A percentile compares a stretch with the other conserved stretches of the same genome.
phyloP scores from a whole-genome alignment of 768 basidiomycete species.

The Mycena metata region DNA sequence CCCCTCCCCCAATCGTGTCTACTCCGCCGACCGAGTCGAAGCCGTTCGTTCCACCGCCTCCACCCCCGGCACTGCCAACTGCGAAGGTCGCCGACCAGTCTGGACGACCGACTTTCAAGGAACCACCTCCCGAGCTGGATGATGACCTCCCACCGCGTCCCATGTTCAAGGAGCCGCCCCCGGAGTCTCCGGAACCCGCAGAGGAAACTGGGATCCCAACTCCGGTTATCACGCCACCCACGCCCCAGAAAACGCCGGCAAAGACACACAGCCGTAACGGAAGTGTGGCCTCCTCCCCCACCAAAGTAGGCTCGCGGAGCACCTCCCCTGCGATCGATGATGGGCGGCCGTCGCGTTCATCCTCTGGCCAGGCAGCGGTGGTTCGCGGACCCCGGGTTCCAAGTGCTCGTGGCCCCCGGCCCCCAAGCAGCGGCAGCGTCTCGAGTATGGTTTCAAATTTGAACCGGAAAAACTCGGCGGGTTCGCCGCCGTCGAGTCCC shows the following conservation, averaged over 20 bases:
- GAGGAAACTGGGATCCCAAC: slow-evolving; percentile 48
- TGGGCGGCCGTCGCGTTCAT: slow-evolving; percentile 38
- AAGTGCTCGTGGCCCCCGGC: slow-evolving; percentile 61
- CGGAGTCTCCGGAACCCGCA: slow-evolving; percentile 14
- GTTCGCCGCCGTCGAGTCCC: slow-evolving; percentile 55
- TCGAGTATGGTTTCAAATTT: slow-evolving; percentile 69
- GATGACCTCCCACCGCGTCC: slow-evolving; percentile 53
- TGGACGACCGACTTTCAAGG: slow-evolving; percentile 56
- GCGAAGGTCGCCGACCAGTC: slow-evolving; percentile 48
- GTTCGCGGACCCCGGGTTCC: slow-evolving; percentile 61
- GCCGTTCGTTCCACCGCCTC: slow-evolving; percentile 43
- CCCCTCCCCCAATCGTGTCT: slow-evolving; percentile 35
- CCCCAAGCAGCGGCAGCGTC: slow-evolving; percentile 59
- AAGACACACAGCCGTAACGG: slow-evolving; percentile 46
- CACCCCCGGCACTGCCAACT: slow-evolving; percentile 45
- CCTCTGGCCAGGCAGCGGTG: slow-evolving; percentile 40
- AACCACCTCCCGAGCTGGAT: slow-evolving; percentile 51
- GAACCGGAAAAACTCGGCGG: slow-evolving; percentile 62
- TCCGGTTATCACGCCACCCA: slow-evolving; percentile 66
- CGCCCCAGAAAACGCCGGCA: slow-evolving; percentile 55
- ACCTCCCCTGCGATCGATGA: slow-evolving; percentile 56
- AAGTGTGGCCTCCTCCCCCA: slow-evolving; percentile 50
- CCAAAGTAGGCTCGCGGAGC: slow-evolving; percentile 56
- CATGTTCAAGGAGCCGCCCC: slow-evolving; percentile 54
- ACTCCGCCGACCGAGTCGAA: slow-evolving; percentile 35